Evolutionary conservation across 1,284 basidiomycete genomes (phyloP), one percentile per base, ranked within the genome.

Genomic region (Ceratobasidium sp.): DNA sequence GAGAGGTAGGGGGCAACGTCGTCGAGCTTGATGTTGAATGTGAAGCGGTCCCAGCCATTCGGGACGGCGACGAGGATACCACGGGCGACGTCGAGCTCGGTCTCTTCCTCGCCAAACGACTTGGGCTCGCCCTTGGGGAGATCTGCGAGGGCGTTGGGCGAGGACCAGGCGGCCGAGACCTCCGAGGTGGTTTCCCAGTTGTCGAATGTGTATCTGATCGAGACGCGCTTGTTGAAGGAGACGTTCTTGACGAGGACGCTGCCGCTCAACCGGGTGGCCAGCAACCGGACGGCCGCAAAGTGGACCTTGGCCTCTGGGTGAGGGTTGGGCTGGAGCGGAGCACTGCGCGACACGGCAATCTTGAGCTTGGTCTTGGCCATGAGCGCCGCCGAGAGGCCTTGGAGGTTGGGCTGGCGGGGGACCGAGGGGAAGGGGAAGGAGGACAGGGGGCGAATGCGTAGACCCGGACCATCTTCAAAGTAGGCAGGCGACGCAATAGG

Each of bases 1-100:
- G 84, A 81, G 13, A 95, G 81, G 70, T 85, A 85, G 49, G 82
- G 80, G 57, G 86, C 85, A 75, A 92, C 89, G 74, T 93, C 91
- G 72, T 91, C 89, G 38, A 96, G 82, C 62, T 85, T 86, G 76
- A 95, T 87, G 3, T 75, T 73, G 72, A 82, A 82, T 54, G 75
- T 75, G 77, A 83, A 82, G 35, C 81, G 75, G 71, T 82, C 81
- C 79, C 79, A 82, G 35, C 62, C 62, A 29, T 43, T 25, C 35
- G 62, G 47, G 13, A 38, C 62, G 20, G 62, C 34, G 34, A 65
- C 62, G 13, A 65, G 47, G 34, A 65, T 65, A 2, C 49, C 62
- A 20, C 62, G 47, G 15, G 62, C 62, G 17, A 65, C 29, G 22
- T 65, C 62, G 35, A 40, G 3, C n/a, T 65, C 62, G 22, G 62